Evolutionary conservation across 1,284 basidiomycete genomes (phyloP).

Genomic region (Cutaneotrichosporon sp.): DNA sequence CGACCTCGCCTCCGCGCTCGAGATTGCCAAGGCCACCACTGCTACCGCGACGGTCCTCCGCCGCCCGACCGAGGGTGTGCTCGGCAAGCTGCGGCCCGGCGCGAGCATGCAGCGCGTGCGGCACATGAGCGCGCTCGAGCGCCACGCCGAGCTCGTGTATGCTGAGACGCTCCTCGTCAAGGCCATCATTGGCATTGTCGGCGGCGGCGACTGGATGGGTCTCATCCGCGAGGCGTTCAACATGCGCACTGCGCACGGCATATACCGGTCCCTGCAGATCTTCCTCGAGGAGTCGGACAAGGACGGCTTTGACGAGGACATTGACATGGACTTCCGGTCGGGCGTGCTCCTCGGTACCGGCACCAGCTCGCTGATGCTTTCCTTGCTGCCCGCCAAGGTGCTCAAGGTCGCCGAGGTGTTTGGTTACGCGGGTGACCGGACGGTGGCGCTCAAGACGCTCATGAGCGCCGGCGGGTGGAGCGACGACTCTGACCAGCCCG

Average conservation of each 20-base stretch:
- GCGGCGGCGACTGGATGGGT: constrained; percentile 82
- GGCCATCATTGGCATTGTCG: constrained; percentile 56
- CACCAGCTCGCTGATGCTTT: constrained; percentile 71
- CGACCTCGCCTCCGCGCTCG: constrained; percentile 58
- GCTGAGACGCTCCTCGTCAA: constrained; percentile 69
- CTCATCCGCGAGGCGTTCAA: constrained; percentile 96
- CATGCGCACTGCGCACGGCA: constrained; percentile 82
- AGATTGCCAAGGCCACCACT: constrained; percentile 56
- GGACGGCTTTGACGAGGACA: constrained; percentile 66
- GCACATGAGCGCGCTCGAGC: constrained; percentile 80
- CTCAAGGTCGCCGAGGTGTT: constrained; percentile 79
- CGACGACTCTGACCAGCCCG: constrained; percentile 59
- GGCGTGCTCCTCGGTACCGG: constrained; percentile 90
- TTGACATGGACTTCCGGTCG: constrained; percentile 88
- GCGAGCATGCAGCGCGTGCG: constrained; percentile 65
- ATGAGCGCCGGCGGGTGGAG: constrained; percentile 85
- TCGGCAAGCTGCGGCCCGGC: constrained; percentile 47
- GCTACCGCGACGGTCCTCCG: constrained; percentile 58
- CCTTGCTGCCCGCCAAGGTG: constrained; percentile 77
- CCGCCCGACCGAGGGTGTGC: constrained; percentile 46
- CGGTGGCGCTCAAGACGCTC: constrained; percentile 70
- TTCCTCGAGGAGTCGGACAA: constrained; percentile 76
- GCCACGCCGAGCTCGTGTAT: constrained; percentile 91
- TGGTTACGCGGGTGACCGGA: constrained; percentile 85
- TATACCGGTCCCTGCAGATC: constrained; percentile 76